phyloP scores from a whole-genome alignment of 164 flowering plant species.

The Liriodendron chinense region DNA sequence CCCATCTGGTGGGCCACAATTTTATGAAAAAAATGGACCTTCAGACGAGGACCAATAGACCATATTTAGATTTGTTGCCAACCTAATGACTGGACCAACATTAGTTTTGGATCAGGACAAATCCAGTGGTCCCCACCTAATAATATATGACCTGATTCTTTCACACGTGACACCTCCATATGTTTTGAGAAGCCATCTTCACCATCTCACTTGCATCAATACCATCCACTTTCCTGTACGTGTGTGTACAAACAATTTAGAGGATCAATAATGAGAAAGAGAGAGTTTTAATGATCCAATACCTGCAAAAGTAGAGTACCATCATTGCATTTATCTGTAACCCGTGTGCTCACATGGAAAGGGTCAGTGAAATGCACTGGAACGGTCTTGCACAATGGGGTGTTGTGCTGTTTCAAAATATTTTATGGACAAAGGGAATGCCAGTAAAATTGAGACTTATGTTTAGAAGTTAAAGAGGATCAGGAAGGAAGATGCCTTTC shows the following conservation, averaged over 20 bases:
- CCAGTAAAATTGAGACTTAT: not conserved
- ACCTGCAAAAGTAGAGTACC: constrained; percentile 91
- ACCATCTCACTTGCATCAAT: not conserved
- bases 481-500: constrained; percentile 50
- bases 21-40: too few species aligned
- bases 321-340: constrained; percentile 72
- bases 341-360: constrained; percentile 79
- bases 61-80: not conserved
- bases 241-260: not conserved
- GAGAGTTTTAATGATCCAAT: constrained; percentile 8
- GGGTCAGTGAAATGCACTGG: constrained; percentile 97
- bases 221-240: not conserved
- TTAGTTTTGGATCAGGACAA: not conserved
- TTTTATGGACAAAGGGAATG: not conserved
- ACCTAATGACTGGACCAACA: not conserved
- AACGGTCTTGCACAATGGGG: constrained; percentile 56
- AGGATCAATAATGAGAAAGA: not conserved
- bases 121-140: not conserved
- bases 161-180: not conserved
- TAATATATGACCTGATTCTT: not conserved
- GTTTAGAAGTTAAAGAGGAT: constrained; percentile 6
- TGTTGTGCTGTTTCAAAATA: constrained; percentile 6
- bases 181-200: not conserved
- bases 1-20: too few species aligned
- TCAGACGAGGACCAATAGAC: too few species aligned